Base-by-base conservation (phyloP, 2,329 filamentous ascomycete genomes). In the Dothistroma pini region DNA sequence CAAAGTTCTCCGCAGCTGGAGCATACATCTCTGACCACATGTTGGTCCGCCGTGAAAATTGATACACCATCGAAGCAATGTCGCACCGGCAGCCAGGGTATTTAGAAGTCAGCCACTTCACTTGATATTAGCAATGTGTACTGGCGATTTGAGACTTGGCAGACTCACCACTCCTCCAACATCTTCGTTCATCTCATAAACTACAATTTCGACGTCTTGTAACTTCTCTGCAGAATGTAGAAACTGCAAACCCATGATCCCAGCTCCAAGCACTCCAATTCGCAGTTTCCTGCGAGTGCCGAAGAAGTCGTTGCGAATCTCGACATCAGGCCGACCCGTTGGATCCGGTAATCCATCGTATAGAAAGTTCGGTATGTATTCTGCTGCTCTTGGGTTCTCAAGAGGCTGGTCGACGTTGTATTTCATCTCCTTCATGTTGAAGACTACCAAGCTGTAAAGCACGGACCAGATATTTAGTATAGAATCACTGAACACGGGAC, bases 61-160 rank as follows among this genome's bases (percentile, higher is more conserved):
- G 72, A 58, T 76, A 75, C 16, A 69, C 67, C 25, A 70, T 64
- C 12, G 63, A 66, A 1, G 71, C 70, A 21, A 73, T 70, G 48
- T 77, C 74, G 54, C 72, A 75, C 34, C 67, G 68, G 63, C 71
- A 73, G 8, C 73, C 72, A 2, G 72, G 71, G 57, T 74, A 74
- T 32, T 67, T 63, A 60, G 74, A 75, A 35, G 74, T 72, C 11
- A 69, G 66, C 75, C 75, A 76, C 34, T 74, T 72, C 21, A 5
- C 14, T 19, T 16, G 12, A 14, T 2, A 19, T 29, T 34, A 12
- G 25, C 11, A 22, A 11, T 1, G 44, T 6, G 6, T n/a, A n/a
- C n/a, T n/a, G n/a, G n/a, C n/a, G n/a, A n/a, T n/a, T 48, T n/a
- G 8, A 48, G 14, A n/a, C 14, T 8, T 7, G n/a, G 21, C 22